These are phyloP conservation scores for Trametes pubescens DNA, from an alignment of 1,284 basidiomycete species.

Conservation along the genomic window DNA sequence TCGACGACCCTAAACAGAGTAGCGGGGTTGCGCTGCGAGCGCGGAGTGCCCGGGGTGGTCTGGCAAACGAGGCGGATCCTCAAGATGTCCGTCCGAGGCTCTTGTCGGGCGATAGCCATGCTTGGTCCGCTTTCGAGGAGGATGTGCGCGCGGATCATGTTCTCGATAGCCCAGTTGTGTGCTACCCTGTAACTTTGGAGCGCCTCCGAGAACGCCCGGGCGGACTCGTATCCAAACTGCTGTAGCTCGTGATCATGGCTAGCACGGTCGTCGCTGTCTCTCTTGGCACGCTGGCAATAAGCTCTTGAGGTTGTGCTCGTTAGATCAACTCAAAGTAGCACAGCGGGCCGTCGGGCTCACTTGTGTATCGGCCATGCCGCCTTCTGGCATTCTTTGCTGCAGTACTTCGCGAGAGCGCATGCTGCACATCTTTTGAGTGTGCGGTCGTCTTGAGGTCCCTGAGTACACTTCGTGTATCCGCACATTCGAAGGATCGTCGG, in stretches of 20 bases:
- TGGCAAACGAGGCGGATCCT: background rate
- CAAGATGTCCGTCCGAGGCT: background rate
- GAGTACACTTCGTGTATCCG: background rate
- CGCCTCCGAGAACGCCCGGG: background rate
- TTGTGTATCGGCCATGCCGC: conserved; percentile 3
- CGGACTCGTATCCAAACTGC: background rate
- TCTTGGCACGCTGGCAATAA: background rate
- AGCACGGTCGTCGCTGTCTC: no score
- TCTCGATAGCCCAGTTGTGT: background rate
- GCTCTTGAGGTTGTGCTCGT: background rate
- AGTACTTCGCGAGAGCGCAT: background rate
- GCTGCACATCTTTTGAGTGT: background rate
- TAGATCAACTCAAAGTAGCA: background rate
- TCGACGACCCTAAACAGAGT: background rate
- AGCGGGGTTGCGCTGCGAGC: background rate
- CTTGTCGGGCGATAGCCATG: background rate
- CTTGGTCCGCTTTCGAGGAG: background rate
- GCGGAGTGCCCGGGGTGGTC: background rate
- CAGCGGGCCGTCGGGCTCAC: background rate
- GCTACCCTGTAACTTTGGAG: background rate
- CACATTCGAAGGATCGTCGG: background rate
- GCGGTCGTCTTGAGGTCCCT: background rate
- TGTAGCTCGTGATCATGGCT: background rate
- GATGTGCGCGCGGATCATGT: background rate
- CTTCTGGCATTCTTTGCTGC: conserved; percentile 9